These are phyloP conservation scores for Akanthomyces dipterigenus DNA, from an alignment of 2,329 filamentous ascomycete genomes.

Conservation along the genomic window DNA sequence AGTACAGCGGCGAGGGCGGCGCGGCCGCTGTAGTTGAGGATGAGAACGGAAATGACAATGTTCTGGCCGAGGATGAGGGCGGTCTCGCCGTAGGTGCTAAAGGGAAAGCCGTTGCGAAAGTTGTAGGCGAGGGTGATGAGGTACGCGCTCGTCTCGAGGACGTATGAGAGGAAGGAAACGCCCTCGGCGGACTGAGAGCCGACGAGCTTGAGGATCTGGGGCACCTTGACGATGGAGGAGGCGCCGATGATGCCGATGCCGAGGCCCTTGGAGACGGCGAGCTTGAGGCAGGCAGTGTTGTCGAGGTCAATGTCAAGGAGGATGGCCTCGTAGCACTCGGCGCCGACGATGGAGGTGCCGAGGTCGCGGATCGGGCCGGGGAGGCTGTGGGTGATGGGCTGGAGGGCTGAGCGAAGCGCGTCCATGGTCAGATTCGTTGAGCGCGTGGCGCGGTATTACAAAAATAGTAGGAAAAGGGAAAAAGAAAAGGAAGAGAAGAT, in stretches of 20 bases:
- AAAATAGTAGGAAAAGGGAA: not conserved
- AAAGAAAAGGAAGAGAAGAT: not conserved
- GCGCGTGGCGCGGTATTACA: not conserved
- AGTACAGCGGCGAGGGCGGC: conserved; percentile 65
- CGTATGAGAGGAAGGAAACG: conserved; percentile 82
- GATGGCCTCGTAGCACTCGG: conserved; percentile 76
- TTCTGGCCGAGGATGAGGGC: conserved; percentile 90
- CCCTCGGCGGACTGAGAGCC: conserved; percentile 73
- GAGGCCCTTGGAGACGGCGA: conserved; percentile 85
- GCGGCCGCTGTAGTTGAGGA: conserved; percentile 74
- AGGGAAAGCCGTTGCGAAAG: conserved; percentile 82
- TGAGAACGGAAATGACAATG: conserved; percentile 77
- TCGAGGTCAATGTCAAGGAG: conserved; percentile 77
- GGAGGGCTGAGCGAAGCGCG: conserved; percentile 51
- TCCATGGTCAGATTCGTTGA: conserved; percentile 43
- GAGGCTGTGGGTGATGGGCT: conserved; percentile 65
- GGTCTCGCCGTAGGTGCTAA: conserved; percentile 95
- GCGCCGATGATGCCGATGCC: conserved; percentile 90
- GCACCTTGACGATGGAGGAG: conserved; percentile 88
- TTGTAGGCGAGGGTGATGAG: conserved; percentile 91
- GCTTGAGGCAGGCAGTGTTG: conserved; percentile 73
- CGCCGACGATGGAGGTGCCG: conserved; percentile 73
- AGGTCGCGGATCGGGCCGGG: conserved; percentile 69
- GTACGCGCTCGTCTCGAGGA: conserved; percentile 84
- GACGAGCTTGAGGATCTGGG: conserved; percentile 90